Evolutionary conservation across 352 stramenopile genomes (phyloP), one percentile per base, ranked within the genome.

Genomic region (Thalassiosira exigua): DNA sequence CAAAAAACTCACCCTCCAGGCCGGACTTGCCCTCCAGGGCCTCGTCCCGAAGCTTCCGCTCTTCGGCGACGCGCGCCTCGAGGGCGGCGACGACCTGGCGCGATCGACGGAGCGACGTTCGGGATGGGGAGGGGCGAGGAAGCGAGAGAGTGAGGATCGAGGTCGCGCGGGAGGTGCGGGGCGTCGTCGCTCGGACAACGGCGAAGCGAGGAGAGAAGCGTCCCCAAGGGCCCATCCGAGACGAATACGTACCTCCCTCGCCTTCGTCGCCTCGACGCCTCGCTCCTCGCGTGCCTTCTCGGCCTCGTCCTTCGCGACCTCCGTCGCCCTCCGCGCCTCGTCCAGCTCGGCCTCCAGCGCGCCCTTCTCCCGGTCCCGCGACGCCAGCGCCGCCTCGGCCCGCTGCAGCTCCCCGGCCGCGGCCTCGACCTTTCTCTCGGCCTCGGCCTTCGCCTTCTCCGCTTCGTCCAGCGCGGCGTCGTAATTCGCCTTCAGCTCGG

Each of bases 321-420:
- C 42, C 17, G 74, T 79, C 44, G 39, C 52, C 36, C 72, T 66
- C 36, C 72, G 59, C 0, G 59, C 51, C 33, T 41, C 46, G 26
- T 12, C 33, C 54, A 56, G 9, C 46, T 56, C 7, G 4, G 57
- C 17, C 17, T n/a, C 39, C 5, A 56, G 46, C 11, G 50, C 32
- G 19, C 33, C 57, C 32, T 67, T 67, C 59, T 71, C 60, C 21
- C 64, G 58, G 5, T n/a, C 39, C 33, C 61, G 51, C 11, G 12
- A 50, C 50, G 30, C 36, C 5, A 33, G 51, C 22, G 7, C 24
- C 9, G 57, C 32, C 46, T 84, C 69, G 53, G 80, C 53, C 22
- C 51, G 48, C 22, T 61, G 61, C 44, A 84, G 59, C 32, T 84
- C 57, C 30, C 69, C 36, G 42, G 36, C 27, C 53, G 79, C 66